Percentiles rank a stretch among this genome's conserved stretches.
Evolutionary conservation across 306 rosid genomes (phyloP).

Genomic region (Leucaena leucocephala): DNA sequence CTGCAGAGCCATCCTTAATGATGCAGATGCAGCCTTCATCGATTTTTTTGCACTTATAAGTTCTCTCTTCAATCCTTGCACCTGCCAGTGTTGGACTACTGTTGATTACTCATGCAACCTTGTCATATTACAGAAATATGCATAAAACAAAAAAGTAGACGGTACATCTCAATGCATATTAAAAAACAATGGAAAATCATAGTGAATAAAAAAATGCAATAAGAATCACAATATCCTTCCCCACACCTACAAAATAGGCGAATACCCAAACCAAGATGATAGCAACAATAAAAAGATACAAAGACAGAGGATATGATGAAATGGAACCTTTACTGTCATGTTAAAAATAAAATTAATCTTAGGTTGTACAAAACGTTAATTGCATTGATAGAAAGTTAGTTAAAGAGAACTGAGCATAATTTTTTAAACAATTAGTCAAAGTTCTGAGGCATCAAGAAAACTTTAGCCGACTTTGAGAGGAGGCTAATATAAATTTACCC

Average conservation of each 20-base stretch:
- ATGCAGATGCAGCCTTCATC: constrained; percentile 78
- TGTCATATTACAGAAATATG: constrained; percentile 27
- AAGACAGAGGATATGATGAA: neutral
- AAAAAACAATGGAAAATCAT: neutral
- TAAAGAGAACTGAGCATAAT: neutral
- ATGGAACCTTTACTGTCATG: neutral
- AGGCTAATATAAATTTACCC: neutral
- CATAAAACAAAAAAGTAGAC: constrained; percentile 15
- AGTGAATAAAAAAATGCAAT: constrained; percentile 1
- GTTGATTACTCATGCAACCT: constrained; percentile 34
- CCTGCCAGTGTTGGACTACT: constrained; percentile 55
- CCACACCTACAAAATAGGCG: neutral
- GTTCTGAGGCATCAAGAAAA: neutral
- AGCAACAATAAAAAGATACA: neutral
- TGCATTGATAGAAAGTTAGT: neutral
- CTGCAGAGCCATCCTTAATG: constrained; percentile 71
- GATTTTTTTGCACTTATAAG: constrained; percentile 63
- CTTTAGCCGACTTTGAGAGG: neutral
- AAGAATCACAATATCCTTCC: constrained; percentile 4
- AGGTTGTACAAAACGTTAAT: neutral
- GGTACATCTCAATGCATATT: constrained; percentile 21
- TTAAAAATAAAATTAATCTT: neutral
- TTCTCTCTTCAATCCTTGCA: constrained; percentile 84
- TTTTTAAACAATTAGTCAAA: neutral
- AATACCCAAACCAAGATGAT: neutral